Evolutionary conservation across 768 basidiomycete genomes (phyloP), one percentile per base, ranked within the genome.

Genomic region (Mycena venus): DNA sequence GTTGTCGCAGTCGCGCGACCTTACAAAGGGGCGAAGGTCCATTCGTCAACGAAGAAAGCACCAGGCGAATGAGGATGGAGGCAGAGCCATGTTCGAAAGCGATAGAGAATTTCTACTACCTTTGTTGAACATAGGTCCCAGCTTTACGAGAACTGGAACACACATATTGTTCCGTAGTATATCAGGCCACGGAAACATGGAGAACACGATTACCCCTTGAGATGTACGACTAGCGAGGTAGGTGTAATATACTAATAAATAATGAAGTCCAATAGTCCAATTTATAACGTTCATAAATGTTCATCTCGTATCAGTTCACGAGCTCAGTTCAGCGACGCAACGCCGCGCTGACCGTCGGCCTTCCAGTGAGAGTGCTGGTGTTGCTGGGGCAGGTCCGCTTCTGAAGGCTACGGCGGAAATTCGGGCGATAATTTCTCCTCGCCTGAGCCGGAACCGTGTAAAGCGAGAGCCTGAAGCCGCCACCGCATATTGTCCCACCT

Each of bases 331-430:
- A 55, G 66, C 66, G 66, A 56, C 66, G 66, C 66, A 53, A 58
- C 53, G 66, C 55, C 66, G 66, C 53, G 55, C 66, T 68, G 55
- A 19, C 53, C 66, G 66, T 68, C 38, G 66, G 66, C 53, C 58
- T 56, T 56, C 66, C 66, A 32, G 42, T 42, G 66, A 68, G 66
- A 68, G 36, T 68, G 66, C 66, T 68, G 36, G 38, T 68, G 53
- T 55, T 68, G 66, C 66, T 68, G 38, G 66, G 66, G 66, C 66
- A 68, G 53, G 66, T 68, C 66, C 66, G 66, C 66, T 68, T 68
- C 40, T 68, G 66, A 38, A 68, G 66, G 66, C 55, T 68, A 56
- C 40, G 66, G 55, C 66, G 66, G 66, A 68, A 68, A 56, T 68
- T 68, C 38, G 66, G 66, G 66, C 66, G 66, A 68, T 68, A 68